These are phyloP conservation scores for Lactifluus piperatus DNA, from an alignment of 768 basidiomycete genomes.

Conservation along the genomic window DNA sequence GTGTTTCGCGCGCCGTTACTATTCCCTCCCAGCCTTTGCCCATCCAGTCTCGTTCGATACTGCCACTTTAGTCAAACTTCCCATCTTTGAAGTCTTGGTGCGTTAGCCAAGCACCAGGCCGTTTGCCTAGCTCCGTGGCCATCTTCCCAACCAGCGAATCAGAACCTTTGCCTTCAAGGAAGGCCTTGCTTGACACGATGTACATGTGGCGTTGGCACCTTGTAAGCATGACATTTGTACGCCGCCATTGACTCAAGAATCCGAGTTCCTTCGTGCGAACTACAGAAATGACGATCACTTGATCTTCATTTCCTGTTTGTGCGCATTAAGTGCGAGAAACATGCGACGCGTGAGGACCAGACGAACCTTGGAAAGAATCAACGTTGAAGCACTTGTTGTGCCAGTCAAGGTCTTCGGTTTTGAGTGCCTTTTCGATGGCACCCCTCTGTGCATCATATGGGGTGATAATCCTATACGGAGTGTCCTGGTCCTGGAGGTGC, in stretches of 20 bases:
- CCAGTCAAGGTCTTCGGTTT: slow-evolving; percentile 44
- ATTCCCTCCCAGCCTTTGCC: neutral
- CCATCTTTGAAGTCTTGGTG: slow-evolving; percentile 31
- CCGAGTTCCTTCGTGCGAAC: slow-evolving; percentile 57
- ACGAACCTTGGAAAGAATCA: slow-evolving; percentile 70
- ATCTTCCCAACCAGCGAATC: slow-evolving; percentile 37
- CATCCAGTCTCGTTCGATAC: too few relatives aligned
- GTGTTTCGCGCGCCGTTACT: neutral
- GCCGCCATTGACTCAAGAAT: slow-evolving; percentile 53
- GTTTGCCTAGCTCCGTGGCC: slow-evolving; percentile 27
- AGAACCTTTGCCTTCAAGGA: slow-evolving; percentile 48
- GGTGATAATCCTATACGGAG: slow-evolving; percentile 59
- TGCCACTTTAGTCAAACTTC: slow-evolving; percentile 22
- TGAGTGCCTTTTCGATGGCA: slow-evolving; percentile 48
- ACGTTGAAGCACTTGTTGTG: slow-evolving; percentile 67
- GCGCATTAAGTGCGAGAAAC: neutral
- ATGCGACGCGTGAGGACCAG: neutral
- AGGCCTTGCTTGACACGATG: slow-evolving; percentile 54
- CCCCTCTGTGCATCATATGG: slow-evolving; percentile 73
- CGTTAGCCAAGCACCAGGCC: slow-evolving; percentile 30
- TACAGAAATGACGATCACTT: slow-evolving; percentile 64
- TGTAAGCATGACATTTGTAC: slow-evolving; percentile 85
- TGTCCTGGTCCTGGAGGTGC: slow-evolving; percentile 42
- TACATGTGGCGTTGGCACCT: slow-evolving; percentile 75
- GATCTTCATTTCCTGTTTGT: slow-evolving; percentile 68